Percentiles rank a stretch among this genome's conserved stretches.
These are phyloP conservation scores for Botrytis cinerea DNA, from an alignment of 2,329 filamentous ascomycete species.

Conservation along the genomic window DNA sequence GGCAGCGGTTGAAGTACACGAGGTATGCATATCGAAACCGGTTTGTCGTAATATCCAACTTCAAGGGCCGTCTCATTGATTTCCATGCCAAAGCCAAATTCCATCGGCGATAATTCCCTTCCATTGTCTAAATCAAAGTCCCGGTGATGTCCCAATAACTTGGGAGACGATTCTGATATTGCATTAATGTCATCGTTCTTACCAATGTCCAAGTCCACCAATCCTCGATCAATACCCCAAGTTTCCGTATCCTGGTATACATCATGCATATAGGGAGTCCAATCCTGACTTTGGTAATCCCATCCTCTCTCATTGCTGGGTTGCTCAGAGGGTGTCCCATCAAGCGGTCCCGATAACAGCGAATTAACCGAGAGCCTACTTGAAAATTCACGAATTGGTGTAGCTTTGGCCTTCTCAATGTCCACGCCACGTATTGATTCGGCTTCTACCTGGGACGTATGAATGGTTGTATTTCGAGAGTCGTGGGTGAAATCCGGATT, in stretches of 20 bases:
- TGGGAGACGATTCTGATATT: constrained; percentile 53
- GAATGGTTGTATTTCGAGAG: not conserved
- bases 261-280: constrained; percentile 26
- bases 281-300: constrained; percentile 16
- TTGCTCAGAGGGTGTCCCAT: constrained; percentile 15
- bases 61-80: constrained; percentile 55
- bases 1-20: constrained; percentile 52
- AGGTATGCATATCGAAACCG: constrained; percentile 62
- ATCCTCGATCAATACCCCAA: constrained; percentile 72
- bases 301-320: constrained; percentile 22
- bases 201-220: constrained; percentile 68
- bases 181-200: constrained; percentile 71
- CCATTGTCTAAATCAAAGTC: constrained; percentile 19
- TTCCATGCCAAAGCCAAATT: constrained; percentile 52
- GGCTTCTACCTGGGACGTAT: not conserved
- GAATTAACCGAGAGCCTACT: constrained; percentile 66
- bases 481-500: not conserved
- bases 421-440: not conserved
- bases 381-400: constrained; percentile 42
- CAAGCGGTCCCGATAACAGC: constrained; percentile 56
- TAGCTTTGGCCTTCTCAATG: not conserved
- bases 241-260: constrained; percentile 47
- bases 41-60: constrained; percentile 69
- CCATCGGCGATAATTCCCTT: constrained; percentile 44
- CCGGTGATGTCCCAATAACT: constrained; percentile 41